phyloP scores from a whole-genome alignment of 805 yeast species.

The Nakazawaea pomicola region DNA sequence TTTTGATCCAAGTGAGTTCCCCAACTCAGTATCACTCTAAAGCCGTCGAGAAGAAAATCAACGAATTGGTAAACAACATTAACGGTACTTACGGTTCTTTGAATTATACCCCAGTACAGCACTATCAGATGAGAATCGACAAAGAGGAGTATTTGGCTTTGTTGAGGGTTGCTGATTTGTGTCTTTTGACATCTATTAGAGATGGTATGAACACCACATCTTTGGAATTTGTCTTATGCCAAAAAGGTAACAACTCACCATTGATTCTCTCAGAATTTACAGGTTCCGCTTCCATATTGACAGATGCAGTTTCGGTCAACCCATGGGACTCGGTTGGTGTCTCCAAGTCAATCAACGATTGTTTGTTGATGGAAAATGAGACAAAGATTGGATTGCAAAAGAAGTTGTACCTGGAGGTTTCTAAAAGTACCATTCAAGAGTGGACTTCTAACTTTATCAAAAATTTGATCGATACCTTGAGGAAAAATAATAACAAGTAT shows the following conservation, averaged over 20 bases:
- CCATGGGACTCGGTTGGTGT: slow-evolving; percentile 98
- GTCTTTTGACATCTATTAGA: slow-evolving; percentile 83
- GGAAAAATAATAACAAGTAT: slow-evolving; percentile 38
- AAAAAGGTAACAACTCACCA: slow-evolving; percentile 67
- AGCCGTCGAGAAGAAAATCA: slow-evolving; percentile 73
- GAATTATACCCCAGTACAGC: slow-evolving; percentile 83
- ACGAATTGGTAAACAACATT: slow-evolving; percentile 76
- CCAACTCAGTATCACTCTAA: slow-evolving; percentile 61
- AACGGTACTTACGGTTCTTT: slow-evolving; percentile 82
- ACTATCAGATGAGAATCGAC: slow-evolving; percentile 84
- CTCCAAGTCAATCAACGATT: slow-evolving; percentile 72
- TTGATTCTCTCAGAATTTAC: slow-evolving; percentile 88
- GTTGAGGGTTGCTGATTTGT: slow-evolving; percentile 83
- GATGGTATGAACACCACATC: slow-evolving; percentile 98
- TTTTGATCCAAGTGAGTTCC: slow-evolving; percentile 85
- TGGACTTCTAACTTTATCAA: slow-evolving; percentile 70
- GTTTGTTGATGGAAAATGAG: slow-evolving; percentile 50
- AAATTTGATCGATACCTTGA: slow-evolving; percentile 38
- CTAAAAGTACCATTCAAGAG: slow-evolving; percentile 65
- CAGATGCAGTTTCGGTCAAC: slow-evolving; percentile 76
- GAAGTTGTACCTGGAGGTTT: slow-evolving; percentile 58
- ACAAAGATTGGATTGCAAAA: slow-evolving; percentile 42
- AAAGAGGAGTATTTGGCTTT: slow-evolving; percentile 87
- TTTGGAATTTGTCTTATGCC: slow-evolving; percentile 85
- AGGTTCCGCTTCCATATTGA: slow-evolving; percentile 72